These are phyloP conservation scores for Suillus hirtellus DNA, from an alignment of 768 basidiomycete species.

Conservation along the genomic window DNA sequence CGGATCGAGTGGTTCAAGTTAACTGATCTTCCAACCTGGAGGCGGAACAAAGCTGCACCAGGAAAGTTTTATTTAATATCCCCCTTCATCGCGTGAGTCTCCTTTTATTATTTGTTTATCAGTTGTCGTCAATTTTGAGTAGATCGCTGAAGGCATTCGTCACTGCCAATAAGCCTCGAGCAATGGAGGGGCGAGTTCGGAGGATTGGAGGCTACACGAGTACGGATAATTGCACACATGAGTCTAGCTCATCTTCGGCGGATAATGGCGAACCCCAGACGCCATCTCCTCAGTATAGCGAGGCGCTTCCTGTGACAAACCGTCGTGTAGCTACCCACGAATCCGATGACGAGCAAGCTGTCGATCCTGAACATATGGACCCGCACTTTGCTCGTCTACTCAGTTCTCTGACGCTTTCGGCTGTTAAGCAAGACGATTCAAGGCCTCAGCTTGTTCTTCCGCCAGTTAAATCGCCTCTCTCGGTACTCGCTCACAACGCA, in stretches of 20 bases:
- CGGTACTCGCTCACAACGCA: slow-evolving; percentile 8
- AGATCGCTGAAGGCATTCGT: slow-evolving; percentile 62
- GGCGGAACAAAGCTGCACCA: slow-evolving; percentile 61
- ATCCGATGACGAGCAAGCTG: slow-evolving; percentile 33
- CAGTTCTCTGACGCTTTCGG: slow-evolving; percentile 61
- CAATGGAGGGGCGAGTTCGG: slow-evolving; percentile 34
- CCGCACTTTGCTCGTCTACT: slow-evolving; percentile 73
- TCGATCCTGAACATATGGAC: slow-evolving; percentile 45
- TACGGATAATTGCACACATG: slow-evolving; percentile 44
- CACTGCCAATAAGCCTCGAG: slow-evolving; percentile 59
- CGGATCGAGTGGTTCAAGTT: slow-evolving; percentile 97
- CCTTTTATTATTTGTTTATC: slow-evolving; percentile 6
- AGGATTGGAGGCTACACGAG: slow-evolving; percentile 29
- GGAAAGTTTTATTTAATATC: slow-evolving; percentile 95
- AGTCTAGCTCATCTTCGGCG: slow-evolving; percentile 67
- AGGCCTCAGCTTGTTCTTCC: slow-evolving; percentile 13
- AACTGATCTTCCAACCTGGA: slow-evolving; percentile 92
- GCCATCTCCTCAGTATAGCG: slow-evolving; percentile 59
- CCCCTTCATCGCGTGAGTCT: slow-evolving; percentile 82
- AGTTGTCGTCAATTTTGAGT: slow-evolving; percentile 9
- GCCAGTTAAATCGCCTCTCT: slow-evolving; percentile 8
- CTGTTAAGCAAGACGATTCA: slow-evolving; percentile 31
- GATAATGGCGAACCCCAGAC: slow-evolving; percentile 64
- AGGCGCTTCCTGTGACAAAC: slow-evolving; percentile 33
- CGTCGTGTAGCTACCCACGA: slow-evolving; percentile 27